Base-by-base conservation (phyloP, 169 alveolate species). In the Amoebophrya sp. region DNA sequence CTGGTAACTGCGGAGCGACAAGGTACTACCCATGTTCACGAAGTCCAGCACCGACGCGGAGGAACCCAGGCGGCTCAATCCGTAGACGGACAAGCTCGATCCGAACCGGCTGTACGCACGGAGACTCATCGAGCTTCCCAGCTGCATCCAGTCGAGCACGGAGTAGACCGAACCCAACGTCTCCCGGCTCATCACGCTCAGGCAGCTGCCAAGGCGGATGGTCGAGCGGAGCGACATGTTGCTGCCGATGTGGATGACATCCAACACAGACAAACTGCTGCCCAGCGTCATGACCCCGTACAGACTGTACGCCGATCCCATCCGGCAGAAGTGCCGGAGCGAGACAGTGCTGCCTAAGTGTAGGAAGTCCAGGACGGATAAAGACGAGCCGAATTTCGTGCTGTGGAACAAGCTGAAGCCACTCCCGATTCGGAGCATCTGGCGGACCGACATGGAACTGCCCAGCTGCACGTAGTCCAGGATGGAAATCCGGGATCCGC, bases 1-100 rank as follows among this genome's bases (percentile, higher is more conserved):
- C 2, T 33, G 14, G 90, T 88, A 88, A 18, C n/a, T 33, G 0
- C 90, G 90, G 23, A 88, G 14, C n/a, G 90, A 88, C 35, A 33
- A 39, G 23, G 90, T 29, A 18, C 90, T 88, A 10, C 90, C 90
- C 90, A 88, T 32, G n/a, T 88, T 39, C 23, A 35, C 54, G n/a
- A 35, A 32, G 90, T 88, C 90, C 47, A 88, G 47, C n/a, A 88
- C n/a, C 0, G 54, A 35, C 41, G 32, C 40, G n/a, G 90, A 88
- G 3, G 53, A 33, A 40, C 90, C 90, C 2, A 88, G 10, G 40
- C 40, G 35, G 29, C 40, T 0, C 1, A 88, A 25, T 33, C 90
- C 47, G 32, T 35, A 88, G 53, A 88, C n/a, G 10, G 54, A 35
- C 32, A 40, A n/a, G 2, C 53, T 29, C 33, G 54, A 35, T 0